Evolutionary conservation across 306 rosid species (phyloP), one percentile per base, ranked within the genome.

Genomic region (Vigna angularis): DNA sequence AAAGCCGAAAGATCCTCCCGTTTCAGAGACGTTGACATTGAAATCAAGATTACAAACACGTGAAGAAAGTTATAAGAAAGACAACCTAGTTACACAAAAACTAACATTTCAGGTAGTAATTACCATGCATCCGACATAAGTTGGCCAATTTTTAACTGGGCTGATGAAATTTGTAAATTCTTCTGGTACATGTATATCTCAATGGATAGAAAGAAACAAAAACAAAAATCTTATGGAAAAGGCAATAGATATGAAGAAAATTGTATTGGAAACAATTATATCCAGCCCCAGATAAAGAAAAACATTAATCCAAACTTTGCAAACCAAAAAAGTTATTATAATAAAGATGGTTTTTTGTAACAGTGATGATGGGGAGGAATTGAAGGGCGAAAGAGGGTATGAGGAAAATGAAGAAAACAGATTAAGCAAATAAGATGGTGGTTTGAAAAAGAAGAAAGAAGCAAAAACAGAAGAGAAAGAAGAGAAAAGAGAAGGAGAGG

Each of bases 221-320:
- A 63, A 32, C 32, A 45, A 40, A 53, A 34, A 76, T 15, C 15
- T 10, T 5, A 47, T 6, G 58, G 59, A 65, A 68, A 83, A 50
- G 9, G 47, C 32, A 66, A 72, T 13, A 42, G 47, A 44, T n/a
- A 70, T 47, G 7, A 45, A 30, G 34, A 30, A 30, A 30, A 30
- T 30, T 30, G 34, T 30, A 30, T 30, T 30, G 34, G 34, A 30
- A 30, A 30, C 34, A 30, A 64, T 79, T 47, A 81, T 22, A 72
- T 50, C 20, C 57, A 66, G 42, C 65, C 40, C 30, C 58, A 79
- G 20, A 11, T 61, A 51, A 15, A 69, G 76, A 17, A 15, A 53
- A 53, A 74, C 22, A 52, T 9, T 63, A 71, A 75, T 80, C 76
- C 76, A 81, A 77, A 72, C 61, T 64, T 79, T 70, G 75, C 71